phyloP scores from a whole-genome alignment of 164 flowering plant species.

The Annona cherimola region DNA sequence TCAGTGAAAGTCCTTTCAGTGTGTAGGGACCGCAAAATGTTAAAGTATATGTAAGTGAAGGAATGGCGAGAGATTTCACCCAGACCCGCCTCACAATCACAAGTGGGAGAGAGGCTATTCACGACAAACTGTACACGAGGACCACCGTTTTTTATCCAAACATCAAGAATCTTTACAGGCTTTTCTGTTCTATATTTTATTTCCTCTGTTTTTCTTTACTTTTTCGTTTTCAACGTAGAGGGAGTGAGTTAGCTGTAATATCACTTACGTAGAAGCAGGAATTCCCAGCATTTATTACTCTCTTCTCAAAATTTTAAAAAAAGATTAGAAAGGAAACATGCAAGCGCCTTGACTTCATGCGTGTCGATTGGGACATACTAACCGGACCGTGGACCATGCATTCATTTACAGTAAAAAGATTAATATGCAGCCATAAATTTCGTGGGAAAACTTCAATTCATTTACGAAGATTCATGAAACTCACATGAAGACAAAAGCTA shows the following conservation, averaged over 20 bases:
- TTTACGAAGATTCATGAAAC: too few species aligned
- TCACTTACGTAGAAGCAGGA: neutral
- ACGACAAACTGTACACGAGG: neutral
- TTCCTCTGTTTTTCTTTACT: neutral
- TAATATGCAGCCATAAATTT: too few species aligned
- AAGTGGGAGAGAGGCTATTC: neutral
- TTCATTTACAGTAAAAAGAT: too few species aligned
- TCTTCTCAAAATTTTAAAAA: neutral
- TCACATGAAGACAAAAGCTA: neutral
- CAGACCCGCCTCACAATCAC: neutral
- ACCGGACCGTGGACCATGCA: neutral
- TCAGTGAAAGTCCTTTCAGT: too few species aligned
- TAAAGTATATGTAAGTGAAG: too few species aligned
- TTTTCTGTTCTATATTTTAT: neutral
- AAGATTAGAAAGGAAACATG: neutral
- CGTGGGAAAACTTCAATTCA: too few species aligned
- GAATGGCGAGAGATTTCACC: too few species aligned
- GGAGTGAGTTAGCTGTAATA: neutral
- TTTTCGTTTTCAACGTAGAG: neutral
- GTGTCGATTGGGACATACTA: neutral
- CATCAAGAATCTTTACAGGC: conserved; percentile 5
- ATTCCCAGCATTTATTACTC: neutral
- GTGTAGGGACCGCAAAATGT: too few species aligned
- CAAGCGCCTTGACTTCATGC: neutral
- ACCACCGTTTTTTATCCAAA: neutral